Base-by-base conservation (phyloP, 495 filamentous ascomycete genomes). In the Arthonia radiata region DNA sequence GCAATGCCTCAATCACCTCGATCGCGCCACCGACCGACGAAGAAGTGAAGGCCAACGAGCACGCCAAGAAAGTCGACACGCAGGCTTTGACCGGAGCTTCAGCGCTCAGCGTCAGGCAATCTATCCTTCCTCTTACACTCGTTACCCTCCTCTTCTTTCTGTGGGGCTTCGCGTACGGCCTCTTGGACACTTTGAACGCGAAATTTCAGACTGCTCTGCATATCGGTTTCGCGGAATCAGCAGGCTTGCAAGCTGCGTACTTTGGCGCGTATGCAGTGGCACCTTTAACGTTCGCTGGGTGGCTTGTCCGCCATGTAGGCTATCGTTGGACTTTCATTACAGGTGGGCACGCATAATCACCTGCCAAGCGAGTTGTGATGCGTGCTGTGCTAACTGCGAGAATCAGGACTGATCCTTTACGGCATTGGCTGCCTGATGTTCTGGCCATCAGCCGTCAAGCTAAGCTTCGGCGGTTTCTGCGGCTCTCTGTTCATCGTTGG, bases 11-110 rank as follows among this genome's bases (percentile, higher is more conserved):
- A n/a, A n/a, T n/a, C n/a, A n/a, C n/a, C n/a, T n/a, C n/a, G n/a
- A n/a, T 79, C 69, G 30, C 54, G 45, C 6, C 82, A 80, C 13
- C 94, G 63, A 43, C 90, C 73, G 46, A 83, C 94, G 24, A 91
- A 74, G 47, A 77, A 76, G 3, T 76, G 42, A 16, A 70, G 65
- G 25, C 58, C 53, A 40, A 59, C 65, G 18, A 73, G 39, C 15
- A 72, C 39, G 31, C 8, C 33, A 47, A 47, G 27, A 39, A 32
- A 24, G 39, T 45, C 29, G 34, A 24, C 23, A 31, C 44, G 25
- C 36, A 30, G 12, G 16, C 28, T 18, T 30, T 47, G 22, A 47
- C 42, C 23, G 43, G 43, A 11, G 43, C 43, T 25, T 38, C 36
- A 8, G 35, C 41, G 23, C 35, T 44, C 27, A 48, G 39, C 1